Conservation (phyloP, 495 filamentous ascomycete species). For the Eremomyces bilateralis region DNA sequence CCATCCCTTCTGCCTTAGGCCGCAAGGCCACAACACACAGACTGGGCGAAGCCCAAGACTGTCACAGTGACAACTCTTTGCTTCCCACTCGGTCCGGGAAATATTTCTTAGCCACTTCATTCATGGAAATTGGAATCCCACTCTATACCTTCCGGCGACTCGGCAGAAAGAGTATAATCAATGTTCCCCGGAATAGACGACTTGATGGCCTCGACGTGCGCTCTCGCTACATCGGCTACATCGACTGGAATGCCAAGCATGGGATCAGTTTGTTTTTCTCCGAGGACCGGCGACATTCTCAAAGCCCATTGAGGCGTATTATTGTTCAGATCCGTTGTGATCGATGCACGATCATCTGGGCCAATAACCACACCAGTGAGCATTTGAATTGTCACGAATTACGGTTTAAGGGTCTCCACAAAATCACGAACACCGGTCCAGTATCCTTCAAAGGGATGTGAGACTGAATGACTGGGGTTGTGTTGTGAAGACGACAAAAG, state of each 20-base stretch:
- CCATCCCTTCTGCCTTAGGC: too few species aligned
- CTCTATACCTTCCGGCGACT: conserved; percentile 22
- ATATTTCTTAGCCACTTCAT: conserved; percentile 20
- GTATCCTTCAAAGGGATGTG: too few species aligned
- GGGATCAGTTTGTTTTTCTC: conserved; percentile 12
- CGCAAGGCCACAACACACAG: too few species aligned
- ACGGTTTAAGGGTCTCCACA: conserved; percentile 2
- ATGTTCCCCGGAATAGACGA: conserved; percentile 19
- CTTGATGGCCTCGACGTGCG: conserved; percentile 23
- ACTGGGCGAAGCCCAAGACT: too few species aligned
- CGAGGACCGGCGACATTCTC: conserved; percentile 20
- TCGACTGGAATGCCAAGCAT: conserved; percentile 20
- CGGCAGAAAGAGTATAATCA: conserved; percentile 18
- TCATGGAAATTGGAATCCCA: conserved; percentile 20
- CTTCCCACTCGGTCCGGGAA: conserved; percentile 20
- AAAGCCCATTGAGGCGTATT: conserved; percentile 20
- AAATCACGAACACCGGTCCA: conserved; percentile 4
- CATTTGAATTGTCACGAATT: conserved; percentile 6
- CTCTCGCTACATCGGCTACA: conserved; percentile 23
- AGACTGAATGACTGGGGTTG: too few species aligned
- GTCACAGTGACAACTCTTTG: conserved; percentile 15
- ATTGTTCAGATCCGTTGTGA: conserved; percentile 7
- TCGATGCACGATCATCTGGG: conserved; percentile 5
- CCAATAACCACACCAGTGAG: conserved; percentile 5
- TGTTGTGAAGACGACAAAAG: too few species aligned